Conservation (phyloP, 768 basidiomycete genomes). For the Leccinellum luteum region DNA sequence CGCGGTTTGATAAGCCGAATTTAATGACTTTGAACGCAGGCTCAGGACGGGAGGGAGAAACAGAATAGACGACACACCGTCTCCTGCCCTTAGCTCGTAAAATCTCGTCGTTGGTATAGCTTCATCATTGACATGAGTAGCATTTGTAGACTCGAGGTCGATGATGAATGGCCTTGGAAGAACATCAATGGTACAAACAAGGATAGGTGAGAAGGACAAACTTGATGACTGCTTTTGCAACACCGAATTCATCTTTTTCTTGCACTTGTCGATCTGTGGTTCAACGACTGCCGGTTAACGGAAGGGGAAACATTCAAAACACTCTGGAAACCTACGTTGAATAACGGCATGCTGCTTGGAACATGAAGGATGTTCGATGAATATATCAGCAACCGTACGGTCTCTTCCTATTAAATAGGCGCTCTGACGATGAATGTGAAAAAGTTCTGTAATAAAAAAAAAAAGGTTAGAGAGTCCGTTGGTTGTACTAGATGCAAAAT, state of each 20-base stretch:
- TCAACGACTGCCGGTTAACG: constrained; percentile 3
- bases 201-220: constrained; percentile 38
- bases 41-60: constrained; percentile 6
- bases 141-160: constrained; percentile 98
- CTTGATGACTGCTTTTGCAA: constrained; percentile 78
- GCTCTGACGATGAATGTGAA: constrained; percentile 92
- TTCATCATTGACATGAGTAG: constrained; percentile 87
- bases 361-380: constrained; percentile 93
- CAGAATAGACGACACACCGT: constrained; percentile 54
- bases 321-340: constrained; percentile 58
- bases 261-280: constrained; percentile 72
- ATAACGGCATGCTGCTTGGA: constrained; percentile 98
- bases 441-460: constrained; percentile 54
- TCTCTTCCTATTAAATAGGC: constrained; percentile 94
- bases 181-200: constrained; percentile 9
- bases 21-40: constrained; percentile 61
- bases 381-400: constrained; percentile 78
- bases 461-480: background rate
- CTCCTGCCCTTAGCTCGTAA: constrained; percentile 76
- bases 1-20: constrained; percentile 75
- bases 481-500: constrained; percentile 27
- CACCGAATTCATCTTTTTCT: constrained; percentile 87
- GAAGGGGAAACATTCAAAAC: background rate
- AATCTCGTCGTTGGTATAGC: constrained; percentile 82
- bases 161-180: constrained; percentile 85